Evolutionary conservation across 768 basidiomycete genomes (phyloP).

Genomic region (Daedaleopsis sinensis): DNA sequence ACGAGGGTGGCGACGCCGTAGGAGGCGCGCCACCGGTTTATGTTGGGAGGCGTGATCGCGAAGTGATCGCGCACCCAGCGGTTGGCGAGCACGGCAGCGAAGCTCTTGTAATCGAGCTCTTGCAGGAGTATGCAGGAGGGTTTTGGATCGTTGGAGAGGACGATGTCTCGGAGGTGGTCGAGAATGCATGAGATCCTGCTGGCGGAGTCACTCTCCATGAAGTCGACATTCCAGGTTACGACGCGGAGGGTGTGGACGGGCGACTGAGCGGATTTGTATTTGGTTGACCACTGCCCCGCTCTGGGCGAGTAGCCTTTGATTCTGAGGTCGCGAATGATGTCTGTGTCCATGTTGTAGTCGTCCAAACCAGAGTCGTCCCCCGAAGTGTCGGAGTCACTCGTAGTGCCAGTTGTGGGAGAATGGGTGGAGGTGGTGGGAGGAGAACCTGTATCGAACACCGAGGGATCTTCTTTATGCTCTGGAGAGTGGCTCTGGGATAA

Average conservation of each 20-base stretch:
- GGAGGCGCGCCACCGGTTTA: conserved; percentile 56
- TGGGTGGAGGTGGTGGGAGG: not conserved
- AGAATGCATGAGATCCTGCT: conserved; percentile 53
- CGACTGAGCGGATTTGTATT: not conserved
- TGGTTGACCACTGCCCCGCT: conserved; percentile 5
- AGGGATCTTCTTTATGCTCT: not conserved
- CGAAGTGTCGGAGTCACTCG: not conserved
- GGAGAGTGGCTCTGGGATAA: not conserved
- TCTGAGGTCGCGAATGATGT: not conserved
- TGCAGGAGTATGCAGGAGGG: conserved; percentile 72
- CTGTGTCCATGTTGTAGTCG: not conserved
- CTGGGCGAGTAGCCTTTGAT: conserved; percentile 6
- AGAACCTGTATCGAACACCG: not conserved
- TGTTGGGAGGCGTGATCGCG: conserved; percentile 54
- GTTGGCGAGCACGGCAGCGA: conserved; percentile 53
- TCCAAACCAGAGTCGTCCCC: not conserved
- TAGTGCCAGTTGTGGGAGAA: not conserved
- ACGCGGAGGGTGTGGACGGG: conserved; percentile 51
- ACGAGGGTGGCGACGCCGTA: conserved; percentile 79
- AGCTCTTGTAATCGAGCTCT: conserved; percentile 54
- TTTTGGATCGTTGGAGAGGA: conserved; percentile 52
- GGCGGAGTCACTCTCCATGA: conserved; percentile 36
- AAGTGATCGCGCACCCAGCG: conserved; percentile 68
- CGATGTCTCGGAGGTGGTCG: conserved; percentile 54
- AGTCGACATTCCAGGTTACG: conserved; percentile 77